Evolutionary conservation across 1,284 basidiomycete genomes (phyloP).

Genomic region (Apiotrichum gamsii): DNA sequence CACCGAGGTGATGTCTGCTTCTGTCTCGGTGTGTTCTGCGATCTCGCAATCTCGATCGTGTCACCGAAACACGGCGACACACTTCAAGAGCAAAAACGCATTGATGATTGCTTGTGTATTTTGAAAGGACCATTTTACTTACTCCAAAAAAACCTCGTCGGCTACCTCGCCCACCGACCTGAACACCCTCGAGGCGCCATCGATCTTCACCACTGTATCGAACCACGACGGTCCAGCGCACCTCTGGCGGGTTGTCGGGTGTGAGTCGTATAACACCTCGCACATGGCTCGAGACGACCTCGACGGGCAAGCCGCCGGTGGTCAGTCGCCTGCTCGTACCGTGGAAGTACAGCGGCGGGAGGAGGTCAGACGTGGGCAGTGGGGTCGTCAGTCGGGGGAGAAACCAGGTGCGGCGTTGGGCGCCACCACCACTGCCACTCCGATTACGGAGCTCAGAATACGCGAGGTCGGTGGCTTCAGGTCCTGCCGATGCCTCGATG

Average conservation of each 20-base stretch:
- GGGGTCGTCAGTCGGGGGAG: conserved; percentile 22
- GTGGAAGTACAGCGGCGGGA: conserved; percentile 37
- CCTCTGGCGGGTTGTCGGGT: conserved; percentile 38
- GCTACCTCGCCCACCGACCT: conserved; percentile 35
- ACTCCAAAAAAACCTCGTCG: conserved; percentile 41
- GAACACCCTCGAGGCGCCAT: conserved; percentile 24
- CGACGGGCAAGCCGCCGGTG: not conserved
- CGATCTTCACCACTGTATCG: conserved; percentile 36
- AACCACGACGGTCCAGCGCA: conserved; percentile 42
- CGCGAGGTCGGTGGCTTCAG: not conserved
- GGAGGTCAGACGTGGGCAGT: conserved; percentile 25
- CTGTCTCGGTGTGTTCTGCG: no score
- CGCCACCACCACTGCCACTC: no score
- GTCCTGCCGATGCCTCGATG: conserved; percentile 13
- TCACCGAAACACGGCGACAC: no score
- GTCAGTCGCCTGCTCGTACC: conserved; percentile 11
- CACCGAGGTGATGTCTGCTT: no score
- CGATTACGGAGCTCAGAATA: conserved; percentile 1
- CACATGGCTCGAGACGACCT: not conserved
- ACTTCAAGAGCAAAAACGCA: no score
- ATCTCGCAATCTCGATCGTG: no score
- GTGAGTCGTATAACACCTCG: conserved; percentile 30
- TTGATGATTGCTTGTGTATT: no score
- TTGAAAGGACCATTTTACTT: no score
- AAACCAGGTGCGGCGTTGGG: not conserved